Base-by-base conservation (phyloP, 2,329 filamentous ascomycete genomes). In the Cytospora chrysosperma region DNA sequence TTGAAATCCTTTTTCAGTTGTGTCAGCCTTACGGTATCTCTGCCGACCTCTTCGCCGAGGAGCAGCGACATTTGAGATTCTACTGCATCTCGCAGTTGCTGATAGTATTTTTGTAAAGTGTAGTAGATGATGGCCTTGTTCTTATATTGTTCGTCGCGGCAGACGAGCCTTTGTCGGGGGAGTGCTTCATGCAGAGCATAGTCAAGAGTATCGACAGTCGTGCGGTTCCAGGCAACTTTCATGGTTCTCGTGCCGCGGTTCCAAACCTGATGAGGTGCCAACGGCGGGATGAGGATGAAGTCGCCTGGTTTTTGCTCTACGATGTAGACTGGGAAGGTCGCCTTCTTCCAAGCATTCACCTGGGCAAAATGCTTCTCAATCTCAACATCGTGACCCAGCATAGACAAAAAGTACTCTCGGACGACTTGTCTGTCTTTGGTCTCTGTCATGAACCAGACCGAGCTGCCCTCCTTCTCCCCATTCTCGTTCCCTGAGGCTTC, bases 361-460 rank as follows among this genome's bases (percentile, higher is more conserved):
- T 97, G 94, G 0, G 94, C 95, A 76, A 98, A 98, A 75, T 98
- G 94, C 68, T 94, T 92, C 73, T 99, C 95, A 21, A 98, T 92
- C 72, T 98, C 94, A 65, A 98, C 93, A 70, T 99, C 94, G 72
- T 99, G 95, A 1, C 95, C 95, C 6, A 99, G 82, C 75, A 92
- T 91, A 1, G 93, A 96, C 56, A 96, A 79, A 80, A 96, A 99
- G 74, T 97, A 98, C 72, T 98, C 94, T 0, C 93, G 89, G 2
- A 98, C 93, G 4, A 94, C 83, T 66, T 93, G 89, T 1, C 95
- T 88, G 71, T 99, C 95, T 70, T 95, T 96, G 40, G 88, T 93
- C 74, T 97, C 93, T 0, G 95, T 98, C 95, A 99, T 98, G 73
- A 98, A 97, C 95, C 95, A 99, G 43, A 99, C 86, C 0, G 95